Conservation (phyloP, 2,329 filamentous ascomycete species). For the Zymoseptoria pseudotritici region DNA sequence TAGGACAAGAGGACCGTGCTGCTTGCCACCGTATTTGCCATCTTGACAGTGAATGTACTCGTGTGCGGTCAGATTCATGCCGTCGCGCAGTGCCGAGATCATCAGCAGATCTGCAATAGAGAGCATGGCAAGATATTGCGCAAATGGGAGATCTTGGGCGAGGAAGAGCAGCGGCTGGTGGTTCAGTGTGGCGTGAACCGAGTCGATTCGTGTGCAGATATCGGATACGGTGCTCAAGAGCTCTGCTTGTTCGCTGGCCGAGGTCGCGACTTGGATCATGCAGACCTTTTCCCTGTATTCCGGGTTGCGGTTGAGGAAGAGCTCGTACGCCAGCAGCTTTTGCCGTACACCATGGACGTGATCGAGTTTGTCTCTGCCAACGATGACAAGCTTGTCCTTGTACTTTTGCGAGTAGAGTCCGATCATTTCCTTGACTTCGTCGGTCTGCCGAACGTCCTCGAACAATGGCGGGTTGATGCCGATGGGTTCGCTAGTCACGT, state of each 20-base stretch:
- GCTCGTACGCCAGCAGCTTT: constrained; percentile 84
- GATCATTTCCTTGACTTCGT: constrained; percentile 72
- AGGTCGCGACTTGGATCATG: constrained; percentile 87
- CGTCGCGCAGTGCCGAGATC: constrained; percentile 90
- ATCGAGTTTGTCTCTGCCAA: constrained; percentile 90
- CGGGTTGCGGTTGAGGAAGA: constrained; percentile 90
- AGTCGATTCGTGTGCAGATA: constrained; percentile 92
- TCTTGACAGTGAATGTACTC: constrained; percentile 94
- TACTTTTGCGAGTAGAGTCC: constrained; percentile 75
- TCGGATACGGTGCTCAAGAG: constrained; percentile 83
- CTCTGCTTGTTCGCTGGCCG: constrained; percentile 79
- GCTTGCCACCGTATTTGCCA: constrained; percentile 63
- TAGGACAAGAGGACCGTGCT: constrained; percentile 80
- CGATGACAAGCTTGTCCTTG: constrained; percentile 80
- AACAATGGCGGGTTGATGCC: constrained; percentile 81
- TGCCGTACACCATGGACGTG: constrained; percentile 86
- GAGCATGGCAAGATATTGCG: constrained; percentile 85
- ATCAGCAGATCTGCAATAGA: constrained; percentile 86
- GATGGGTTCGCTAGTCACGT: constrained; percentile 77
- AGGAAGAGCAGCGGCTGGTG: constrained; percentile 91
- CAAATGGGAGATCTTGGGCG: constrained; percentile 87
- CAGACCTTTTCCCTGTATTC: constrained; percentile 83
- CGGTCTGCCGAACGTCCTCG: constrained; percentile 47
- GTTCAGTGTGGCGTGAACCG: constrained; percentile 78
- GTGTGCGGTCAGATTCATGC: constrained; percentile 94